Conservation (phyloP, 768 basidiomycete genomes). For the Pulveroboletus sp. region DNA sequence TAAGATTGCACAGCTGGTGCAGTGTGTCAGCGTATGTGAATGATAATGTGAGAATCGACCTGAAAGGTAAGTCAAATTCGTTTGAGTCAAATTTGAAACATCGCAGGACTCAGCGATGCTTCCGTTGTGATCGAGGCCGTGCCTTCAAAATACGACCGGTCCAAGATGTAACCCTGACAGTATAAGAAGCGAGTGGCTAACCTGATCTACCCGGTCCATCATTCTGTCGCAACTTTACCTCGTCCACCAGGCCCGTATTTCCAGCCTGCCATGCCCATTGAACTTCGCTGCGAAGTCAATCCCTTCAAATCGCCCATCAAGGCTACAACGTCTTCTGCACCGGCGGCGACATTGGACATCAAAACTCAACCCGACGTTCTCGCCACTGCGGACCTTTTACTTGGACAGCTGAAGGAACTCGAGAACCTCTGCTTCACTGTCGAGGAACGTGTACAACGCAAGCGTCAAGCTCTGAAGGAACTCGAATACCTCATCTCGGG, state of each 20-base stretch:
- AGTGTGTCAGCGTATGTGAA: too few species aligned
- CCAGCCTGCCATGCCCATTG: conserved; percentile 7
- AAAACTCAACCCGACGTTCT: conserved; percentile 19
- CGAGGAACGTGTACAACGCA: conserved; percentile 21
- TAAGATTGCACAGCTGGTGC: too few species aligned
- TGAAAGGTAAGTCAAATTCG: neutral
- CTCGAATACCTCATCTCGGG: conserved; percentile 22
- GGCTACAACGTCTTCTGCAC: neutral
- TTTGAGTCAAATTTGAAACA: neutral
- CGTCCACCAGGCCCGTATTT: neutral
- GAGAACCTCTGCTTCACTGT: conserved; percentile 19
- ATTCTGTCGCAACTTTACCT: neutral
- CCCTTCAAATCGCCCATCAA: conserved; percentile 24
- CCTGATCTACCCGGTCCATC: neutral
- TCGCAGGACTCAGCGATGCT: neutral
- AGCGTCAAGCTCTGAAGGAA: conserved; percentile 19
- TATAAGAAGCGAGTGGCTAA: conserved; percentile 10
- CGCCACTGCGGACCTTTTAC: conserved; percentile 26
- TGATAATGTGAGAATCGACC: neutral
- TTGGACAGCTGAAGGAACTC: conserved; percentile 25
- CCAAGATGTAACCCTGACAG: neutral
- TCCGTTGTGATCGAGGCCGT: neutral
- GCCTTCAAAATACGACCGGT: conserved; percentile 6
- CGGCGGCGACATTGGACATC: neutral
- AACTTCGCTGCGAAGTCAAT: conserved; percentile 1